A percentile compares a stretch with the other conserved stretches of the same genome.
phyloP scores from a whole-genome alignment of 2,329 filamentous ascomycete species.

The Fusarium robinianum region DNA sequence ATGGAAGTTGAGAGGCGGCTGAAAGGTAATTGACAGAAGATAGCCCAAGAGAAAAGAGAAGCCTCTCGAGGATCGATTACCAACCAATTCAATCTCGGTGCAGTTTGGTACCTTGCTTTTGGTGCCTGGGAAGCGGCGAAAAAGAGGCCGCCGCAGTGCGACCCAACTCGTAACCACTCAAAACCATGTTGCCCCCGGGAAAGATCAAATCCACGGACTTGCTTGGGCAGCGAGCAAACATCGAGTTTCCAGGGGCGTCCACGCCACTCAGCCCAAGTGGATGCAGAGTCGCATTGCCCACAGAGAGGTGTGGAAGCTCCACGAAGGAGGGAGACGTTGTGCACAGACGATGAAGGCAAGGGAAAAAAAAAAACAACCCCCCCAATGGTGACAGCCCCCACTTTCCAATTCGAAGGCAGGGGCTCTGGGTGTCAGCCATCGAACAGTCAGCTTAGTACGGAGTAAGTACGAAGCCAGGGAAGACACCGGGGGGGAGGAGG shows the following conservation, averaged over 20 bases:
- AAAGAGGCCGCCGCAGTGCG: slow-evolving; percentile 18
- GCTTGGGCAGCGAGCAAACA: slow-evolving; percentile 14
- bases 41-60: slow-evolving; percentile 16
- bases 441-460: no score
- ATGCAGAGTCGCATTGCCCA: slow-evolving; percentile 13
- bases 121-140: no score
- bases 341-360: slow-evolving; percentile 9
- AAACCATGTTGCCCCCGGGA: background rate
- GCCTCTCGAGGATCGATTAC: slow-evolving; percentile 1
- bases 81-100: slow-evolving; percentile 1
- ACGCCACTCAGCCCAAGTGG: slow-evolving; percentile 31
- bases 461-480: no score
- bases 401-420: no score
- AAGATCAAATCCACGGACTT: no score
- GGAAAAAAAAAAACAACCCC: slow-evolving; percentile 12
- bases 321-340: slow-evolving; percentile 22
- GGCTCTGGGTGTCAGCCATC: no score
- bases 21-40: slow-evolving; percentile 4
- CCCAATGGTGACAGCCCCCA: no score
- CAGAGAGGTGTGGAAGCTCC: slow-evolving; percentile 34
- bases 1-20: slow-evolving; percentile 8
- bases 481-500: no score
- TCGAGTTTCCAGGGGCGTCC: slow-evolving; percentile 5
- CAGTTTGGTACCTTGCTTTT: slow-evolving; percentile 18
- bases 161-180: slow-evolving; percentile 17